phyloP scores from a whole-genome alignment of 306 rosid species.

The Inga leiocalycina region DNA sequence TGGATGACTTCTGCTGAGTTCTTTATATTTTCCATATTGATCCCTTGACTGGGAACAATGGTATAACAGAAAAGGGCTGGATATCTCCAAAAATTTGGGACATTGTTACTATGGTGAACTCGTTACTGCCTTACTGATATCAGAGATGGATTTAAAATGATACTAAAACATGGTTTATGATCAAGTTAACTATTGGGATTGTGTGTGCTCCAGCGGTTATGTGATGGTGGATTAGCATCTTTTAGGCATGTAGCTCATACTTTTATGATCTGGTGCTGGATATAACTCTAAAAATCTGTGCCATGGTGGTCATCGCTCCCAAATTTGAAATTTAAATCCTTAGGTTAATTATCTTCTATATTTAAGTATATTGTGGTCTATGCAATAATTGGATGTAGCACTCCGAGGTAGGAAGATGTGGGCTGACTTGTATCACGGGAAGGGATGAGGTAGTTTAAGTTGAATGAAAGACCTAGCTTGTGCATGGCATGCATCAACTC shows the following conservation, averaged over 20 bases:
- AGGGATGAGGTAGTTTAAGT: constrained; percentile 28
- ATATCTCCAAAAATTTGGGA: constrained; percentile 26
- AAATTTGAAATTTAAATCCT: constrained; percentile 33
- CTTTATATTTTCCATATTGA: constrained; percentile 22
- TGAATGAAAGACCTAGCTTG: constrained; percentile 32
- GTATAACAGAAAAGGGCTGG: constrained; percentile 31
- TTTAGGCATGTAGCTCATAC: constrained; percentile 36
- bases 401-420: constrained; percentile 30
- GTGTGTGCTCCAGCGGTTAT: constrained; percentile 1
- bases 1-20: constrained; percentile 36
- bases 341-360: constrained; percentile 36
- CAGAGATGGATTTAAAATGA: constrained; percentile 23
- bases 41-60: constrained; percentile 21
- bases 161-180: constrained; percentile 18
- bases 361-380: constrained; percentile 28
- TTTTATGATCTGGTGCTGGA: constrained; percentile 21
- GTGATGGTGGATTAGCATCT: constrained; percentile 29
- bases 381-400: constrained; percentile 21
- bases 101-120: constrained; percentile 29
- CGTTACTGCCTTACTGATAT: constrained; percentile 18
- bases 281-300: constrained; percentile 8
- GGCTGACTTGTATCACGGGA: constrained; percentile 19
- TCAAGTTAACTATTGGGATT: constrained; percentile 29
- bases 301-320: constrained; percentile 27
- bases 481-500: constrained; percentile 31